These are phyloP conservation scores for button mushroom (Agaricus bisporus) DNA, from an alignment of 768 basidiomycete species.

Conservation along the genomic window DNA sequence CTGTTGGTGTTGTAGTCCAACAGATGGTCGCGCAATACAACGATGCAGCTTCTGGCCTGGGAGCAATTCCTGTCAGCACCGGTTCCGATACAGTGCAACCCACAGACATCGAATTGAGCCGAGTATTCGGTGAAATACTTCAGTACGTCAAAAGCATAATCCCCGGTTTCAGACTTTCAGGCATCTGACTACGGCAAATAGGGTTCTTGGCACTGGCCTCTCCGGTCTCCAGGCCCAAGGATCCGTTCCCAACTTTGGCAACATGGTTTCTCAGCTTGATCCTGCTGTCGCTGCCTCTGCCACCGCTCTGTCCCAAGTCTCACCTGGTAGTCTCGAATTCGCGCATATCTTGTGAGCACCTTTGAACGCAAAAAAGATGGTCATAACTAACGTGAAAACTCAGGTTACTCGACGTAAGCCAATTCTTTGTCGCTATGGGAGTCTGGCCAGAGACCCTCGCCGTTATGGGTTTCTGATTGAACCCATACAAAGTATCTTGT, in stretches of 20 bases:
- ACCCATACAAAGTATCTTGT: neutral
- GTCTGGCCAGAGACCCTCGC: slow-evolving; percentile 26
- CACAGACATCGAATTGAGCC: slow-evolving; percentile 29
- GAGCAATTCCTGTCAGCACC: slow-evolving; percentile 20
- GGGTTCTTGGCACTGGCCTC: slow-evolving; percentile 22
- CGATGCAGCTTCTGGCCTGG: slow-evolving; percentile 17
- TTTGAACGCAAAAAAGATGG: too few species aligned
- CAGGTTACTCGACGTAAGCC: slow-evolving; percentile 30
- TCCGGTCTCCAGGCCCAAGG: slow-evolving; percentile 22
- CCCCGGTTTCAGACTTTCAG: neutral
- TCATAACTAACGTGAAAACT: neutral
- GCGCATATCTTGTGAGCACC: slow-evolving; percentile 25
- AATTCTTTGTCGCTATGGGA: slow-evolving; percentile 26
- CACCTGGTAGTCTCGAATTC: slow-evolving; percentile 19
- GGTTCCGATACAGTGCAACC: slow-evolving; percentile 26
- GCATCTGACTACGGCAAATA: slow-evolving; percentile 5
- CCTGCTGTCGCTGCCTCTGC: slow-evolving; percentile 20
- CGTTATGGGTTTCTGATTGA: slow-evolving; percentile 24
- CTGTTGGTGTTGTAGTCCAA: slow-evolving; percentile 21
- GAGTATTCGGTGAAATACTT: slow-evolving; percentile 22
- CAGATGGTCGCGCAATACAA: slow-evolving; percentile 21
- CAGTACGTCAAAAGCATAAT: slow-evolving; percentile 18
- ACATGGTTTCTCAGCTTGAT: slow-evolving; percentile 22
- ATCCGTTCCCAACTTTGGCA: slow-evolving; percentile 21
- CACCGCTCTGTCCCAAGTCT: slow-evolving; percentile 24